Base-by-base conservation (phyloP, 257 asterid species). In the Echites panduratus region DNA sequence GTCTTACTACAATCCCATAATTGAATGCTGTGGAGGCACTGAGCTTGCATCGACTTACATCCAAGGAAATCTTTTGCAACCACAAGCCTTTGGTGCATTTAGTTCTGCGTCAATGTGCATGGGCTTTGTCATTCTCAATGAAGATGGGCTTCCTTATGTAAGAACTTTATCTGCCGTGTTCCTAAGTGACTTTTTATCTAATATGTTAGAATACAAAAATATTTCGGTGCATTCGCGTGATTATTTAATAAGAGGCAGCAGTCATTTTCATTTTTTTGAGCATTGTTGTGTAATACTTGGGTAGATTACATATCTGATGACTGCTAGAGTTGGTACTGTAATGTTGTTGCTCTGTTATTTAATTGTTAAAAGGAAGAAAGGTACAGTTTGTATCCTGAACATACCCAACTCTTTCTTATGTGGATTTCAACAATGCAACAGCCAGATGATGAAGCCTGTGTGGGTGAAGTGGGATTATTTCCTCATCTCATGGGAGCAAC, bases 21-120 rank as follows among this genome's bases (percentile, higher is more conserved):
- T 91, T 56, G 97, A 91, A 82, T 84, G 91, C 65, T 94, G 98
- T 67, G 98, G 98, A 76, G 98, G 98, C 79, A 89, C 98, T 6
- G 98, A 94, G 87, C 98, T 94, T 70, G 83, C 98, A 1, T 89
- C 97, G 0, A 72, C 89, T 76, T 94, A 91, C 72, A 82, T 94
- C 50, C 78, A 71, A 1, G 97, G 97, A 76, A 94, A 84, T 84
- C 88, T 71, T 77, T 76, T 94, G 85, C 98, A 91, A 79, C 95
- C 98, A 52, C 98, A 94, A 80, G 92, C 97, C 52, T 91, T 91
- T 54, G 97, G 91, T 69, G 80, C 97, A 63, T 91, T 94, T 79
- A 91, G 96, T 87, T 88, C 86, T 16, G 93, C 96, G 29, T 41
- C 96, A 48, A 87, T 91, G 92, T 79, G 88, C 20, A n/a, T 91